Evolutionary conservation across 2,329 filamentous ascomycete genomes (phyloP).

Genomic region (Dothiorella sarmentorum): DNA sequence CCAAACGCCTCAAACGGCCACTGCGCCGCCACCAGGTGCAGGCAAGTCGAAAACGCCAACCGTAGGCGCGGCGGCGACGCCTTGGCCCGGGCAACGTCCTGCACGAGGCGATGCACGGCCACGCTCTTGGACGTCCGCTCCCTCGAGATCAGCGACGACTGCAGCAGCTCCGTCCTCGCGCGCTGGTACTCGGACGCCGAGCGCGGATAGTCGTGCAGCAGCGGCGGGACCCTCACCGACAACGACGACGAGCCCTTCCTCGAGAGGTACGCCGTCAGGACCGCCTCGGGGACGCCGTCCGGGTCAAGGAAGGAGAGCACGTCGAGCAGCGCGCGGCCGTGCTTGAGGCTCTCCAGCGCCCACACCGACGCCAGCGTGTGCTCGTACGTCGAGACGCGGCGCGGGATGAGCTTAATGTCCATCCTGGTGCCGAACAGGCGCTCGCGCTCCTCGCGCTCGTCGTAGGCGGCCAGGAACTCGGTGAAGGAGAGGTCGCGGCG

Average conservation of each 20-base stretch:
- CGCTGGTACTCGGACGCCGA: background rate
- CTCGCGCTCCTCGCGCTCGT: constrained; percentile 3
- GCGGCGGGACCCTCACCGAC: background rate
- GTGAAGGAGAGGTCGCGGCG: constrained; percentile 17
- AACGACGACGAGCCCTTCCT: background rate
- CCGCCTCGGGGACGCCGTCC: constrained; percentile 19
- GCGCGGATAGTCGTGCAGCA: constrained; percentile 8
- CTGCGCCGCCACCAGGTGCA: constrained; percentile 17
- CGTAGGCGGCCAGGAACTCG: constrained; percentile 19
- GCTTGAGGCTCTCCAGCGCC: constrained; percentile 18
- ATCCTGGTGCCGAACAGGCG: background rate
- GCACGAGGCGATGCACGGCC: background rate
- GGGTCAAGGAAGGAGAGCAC: constrained; percentile 22
- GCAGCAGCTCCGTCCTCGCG: constrained; percentile 18
- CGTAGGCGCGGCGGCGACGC: background rate
- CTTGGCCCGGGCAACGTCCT: background rate
- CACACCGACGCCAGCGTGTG: constrained; percentile 14
- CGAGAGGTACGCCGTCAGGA: background rate
- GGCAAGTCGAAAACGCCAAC: background rate
- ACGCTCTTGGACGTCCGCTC: background rate
- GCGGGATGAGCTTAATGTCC: background rate
- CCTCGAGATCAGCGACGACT: constrained; percentile 4
- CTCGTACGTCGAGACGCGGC: background rate
- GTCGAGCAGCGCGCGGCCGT: constrained; percentile 19
- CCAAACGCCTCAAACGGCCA: constrained; percentile 22